Conservation (phyloP, 2,329 filamentous ascomycete species). For the Cytospora mali region DNA sequence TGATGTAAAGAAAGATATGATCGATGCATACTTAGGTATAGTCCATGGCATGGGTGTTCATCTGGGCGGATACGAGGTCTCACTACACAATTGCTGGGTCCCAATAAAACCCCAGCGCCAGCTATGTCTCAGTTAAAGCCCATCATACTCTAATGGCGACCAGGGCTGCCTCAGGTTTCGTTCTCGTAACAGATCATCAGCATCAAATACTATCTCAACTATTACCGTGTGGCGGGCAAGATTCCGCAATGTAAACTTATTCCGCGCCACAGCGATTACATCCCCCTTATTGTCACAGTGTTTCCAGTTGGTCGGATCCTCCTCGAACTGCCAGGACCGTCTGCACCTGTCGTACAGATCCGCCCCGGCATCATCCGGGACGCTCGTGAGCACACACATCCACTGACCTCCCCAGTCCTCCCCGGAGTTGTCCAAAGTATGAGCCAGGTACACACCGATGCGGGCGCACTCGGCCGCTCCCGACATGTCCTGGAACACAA, state of each 20-base stretch:
- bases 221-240: slow-evolving; percentile 22
- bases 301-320: neutral
- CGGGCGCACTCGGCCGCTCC: neutral
- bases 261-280: slow-evolving; percentile 26
- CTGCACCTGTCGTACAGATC: slow-evolving; percentile 10
- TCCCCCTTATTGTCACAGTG: slow-evolving; percentile 23
- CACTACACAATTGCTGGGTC: too few species aligned
- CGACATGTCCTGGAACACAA: slow-evolving; percentile 20
- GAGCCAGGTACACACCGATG: slow-evolving; percentile 23
- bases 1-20: neutral
- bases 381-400: slow-evolving; percentile 15
- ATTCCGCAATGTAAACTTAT: slow-evolving; percentile 21
- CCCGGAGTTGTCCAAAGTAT: slow-evolving; percentile 1
- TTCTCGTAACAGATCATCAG: slow-evolving; percentile 22
- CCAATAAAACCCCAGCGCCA: too few species aligned
- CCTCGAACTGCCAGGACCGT: slow-evolving; percentile 11
- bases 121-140: neutral
- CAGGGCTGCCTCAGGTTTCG: slow-evolving; percentile 19
- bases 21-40: too few species aligned
- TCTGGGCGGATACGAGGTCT: too few species aligned
- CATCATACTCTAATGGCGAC: neutral
- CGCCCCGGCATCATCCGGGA: slow-evolving; percentile 2
- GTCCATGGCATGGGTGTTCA: too few species aligned
- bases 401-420: slow-evolving; percentile 12
- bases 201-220: slow-evolving; percentile 31